Conservation (phyloP, 768 basidiomycete genomes). For the Plicaturopsis crispa region DNA sequence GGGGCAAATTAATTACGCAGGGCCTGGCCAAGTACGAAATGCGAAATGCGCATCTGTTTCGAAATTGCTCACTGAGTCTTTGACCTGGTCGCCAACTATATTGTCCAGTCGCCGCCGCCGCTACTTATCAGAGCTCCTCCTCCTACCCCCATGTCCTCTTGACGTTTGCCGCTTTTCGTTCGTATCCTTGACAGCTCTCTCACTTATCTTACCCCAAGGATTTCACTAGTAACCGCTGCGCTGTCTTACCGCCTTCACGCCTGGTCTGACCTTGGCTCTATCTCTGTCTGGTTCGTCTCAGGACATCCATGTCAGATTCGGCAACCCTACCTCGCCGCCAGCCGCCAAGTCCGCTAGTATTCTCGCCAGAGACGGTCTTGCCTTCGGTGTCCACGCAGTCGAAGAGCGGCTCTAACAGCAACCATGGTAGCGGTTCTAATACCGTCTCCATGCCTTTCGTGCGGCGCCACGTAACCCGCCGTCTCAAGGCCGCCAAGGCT, state of each 20-base stretch:
- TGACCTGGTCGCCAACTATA: no score
- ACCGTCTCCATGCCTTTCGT: constrained; percentile 92
- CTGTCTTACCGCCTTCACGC: constrained; percentile 15
- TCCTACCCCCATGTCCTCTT: constrained; percentile 11
- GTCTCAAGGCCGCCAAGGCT: constrained; percentile 89
- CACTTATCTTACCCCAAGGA: no score
- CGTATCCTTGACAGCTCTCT: no score
- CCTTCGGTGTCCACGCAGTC: constrained; percentile 36
- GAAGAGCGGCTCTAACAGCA: constrained; percentile 30
- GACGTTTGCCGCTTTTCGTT: no score
- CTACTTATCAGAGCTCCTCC: constrained; percentile 17
- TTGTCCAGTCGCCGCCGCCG: no score
- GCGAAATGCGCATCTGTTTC: no score
- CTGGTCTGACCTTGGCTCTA: constrained; percentile 13
- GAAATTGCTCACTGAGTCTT: no score
- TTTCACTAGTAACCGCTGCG: no score
- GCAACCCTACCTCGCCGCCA: constrained; percentile 54
- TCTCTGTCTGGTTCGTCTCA: constrained; percentile 11
- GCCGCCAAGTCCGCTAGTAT: constrained; percentile 77
- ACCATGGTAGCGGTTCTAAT: constrained; percentile 49
- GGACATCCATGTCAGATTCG: constrained; percentile 41
- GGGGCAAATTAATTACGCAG: no score
- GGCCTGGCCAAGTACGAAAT: no score
- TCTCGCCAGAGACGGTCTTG: constrained; percentile 59
- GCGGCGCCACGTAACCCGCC: constrained; percentile 84